These are phyloP conservation scores for Hydnomerulius pinastri DNA, from an alignment of 768 basidiomycete genomes.

Conservation along the genomic window DNA sequence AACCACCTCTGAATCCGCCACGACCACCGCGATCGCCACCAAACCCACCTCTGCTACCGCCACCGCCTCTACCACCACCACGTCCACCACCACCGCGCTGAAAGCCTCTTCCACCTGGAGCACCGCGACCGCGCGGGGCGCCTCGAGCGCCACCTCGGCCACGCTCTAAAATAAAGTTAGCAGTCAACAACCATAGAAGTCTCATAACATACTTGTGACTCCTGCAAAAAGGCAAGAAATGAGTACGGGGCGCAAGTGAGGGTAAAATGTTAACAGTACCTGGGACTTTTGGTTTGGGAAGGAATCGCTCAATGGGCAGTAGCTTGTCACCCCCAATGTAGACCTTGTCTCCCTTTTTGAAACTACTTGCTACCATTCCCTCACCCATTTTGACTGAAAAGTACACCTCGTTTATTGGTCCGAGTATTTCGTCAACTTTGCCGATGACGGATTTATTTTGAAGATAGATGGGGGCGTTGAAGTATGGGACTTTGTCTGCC, in stretches of 20 bases:
- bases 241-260: conserved; percentile 2
- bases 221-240: conserved; percentile 27
- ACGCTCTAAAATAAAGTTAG: conserved; percentile 45
- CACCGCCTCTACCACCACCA: conserved; percentile 36
- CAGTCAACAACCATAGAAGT: conserved; percentile 7
- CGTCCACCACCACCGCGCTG: conserved; percentile 41
- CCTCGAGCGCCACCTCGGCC: conserved; percentile 40
- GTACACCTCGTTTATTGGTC: conserved; percentile 97
- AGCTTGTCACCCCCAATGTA: conserved; percentile 98
- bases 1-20: conserved; percentile 50
- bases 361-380: conserved; percentile 93
- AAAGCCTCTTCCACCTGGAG: conserved; percentile 32
- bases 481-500: conserved; percentile 93
- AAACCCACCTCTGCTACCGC: conserved; percentile 40
- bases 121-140: conserved; percentile 27
- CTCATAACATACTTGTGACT: conserved; percentile 12
- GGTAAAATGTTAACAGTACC: conserved; percentile 50
- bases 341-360: conserved; percentile 97
- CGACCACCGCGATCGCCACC: conserved; percentile 42
- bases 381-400: conserved; percentile 97
- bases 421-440: conserved; percentile 99
- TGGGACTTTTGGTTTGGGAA: conserved; percentile 89
- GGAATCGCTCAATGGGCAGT: conserved; percentile 92
- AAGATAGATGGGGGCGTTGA: conserved; percentile 98
- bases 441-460: conserved; percentile 96